Conservation (phyloP, 768 basidiomycete genomes). For the Tricholoma sp. region DNA sequence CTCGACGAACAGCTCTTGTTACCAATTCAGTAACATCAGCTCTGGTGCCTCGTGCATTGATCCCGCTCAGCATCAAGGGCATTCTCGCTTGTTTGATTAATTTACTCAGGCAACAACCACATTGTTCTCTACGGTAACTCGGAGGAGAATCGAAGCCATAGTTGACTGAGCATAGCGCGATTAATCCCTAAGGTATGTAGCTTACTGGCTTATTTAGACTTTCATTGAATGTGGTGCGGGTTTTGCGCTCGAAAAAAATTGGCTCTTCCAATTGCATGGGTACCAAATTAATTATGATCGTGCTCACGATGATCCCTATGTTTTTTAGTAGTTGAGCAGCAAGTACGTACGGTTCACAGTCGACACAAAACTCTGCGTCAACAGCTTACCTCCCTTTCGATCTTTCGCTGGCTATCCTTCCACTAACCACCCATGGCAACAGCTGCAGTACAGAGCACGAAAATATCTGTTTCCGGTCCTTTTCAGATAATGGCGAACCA, state of each 20-base stretch:
- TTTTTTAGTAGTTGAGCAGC: background rate
- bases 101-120: background rate
- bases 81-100: background rate
- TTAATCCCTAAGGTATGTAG: conserved; percentile 7
- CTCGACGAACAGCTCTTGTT: background rate
- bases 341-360: background rate
- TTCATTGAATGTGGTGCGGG: background rate
- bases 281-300: background rate
- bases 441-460: conserved; percentile 33
- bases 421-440: conserved; percentile 36
- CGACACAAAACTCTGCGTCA: background rate
- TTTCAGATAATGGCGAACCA: conserved; percentile 43
- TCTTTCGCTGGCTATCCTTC: background rate
- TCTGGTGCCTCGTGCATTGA: conserved; percentile 1
- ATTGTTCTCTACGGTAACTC: background rate
- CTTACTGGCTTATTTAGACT: background rate
- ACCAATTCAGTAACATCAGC: background rate
- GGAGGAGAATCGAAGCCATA: background rate
- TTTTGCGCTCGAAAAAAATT: conserved; percentile 5
- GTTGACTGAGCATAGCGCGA: conserved; percentile 2
- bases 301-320: conserved; percentile 4
- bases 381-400: background rate
- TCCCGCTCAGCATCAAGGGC: background rate
- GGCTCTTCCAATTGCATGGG: conserved; percentile 3
- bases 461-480: conserved; percentile 36